Percentiles rank a stretch among this genome's conserved stretches.
Evolutionary conservation across 495 filamentous ascomycete species (phyloP).

Genomic region (Annulohypoxylon maeteangense): DNA sequence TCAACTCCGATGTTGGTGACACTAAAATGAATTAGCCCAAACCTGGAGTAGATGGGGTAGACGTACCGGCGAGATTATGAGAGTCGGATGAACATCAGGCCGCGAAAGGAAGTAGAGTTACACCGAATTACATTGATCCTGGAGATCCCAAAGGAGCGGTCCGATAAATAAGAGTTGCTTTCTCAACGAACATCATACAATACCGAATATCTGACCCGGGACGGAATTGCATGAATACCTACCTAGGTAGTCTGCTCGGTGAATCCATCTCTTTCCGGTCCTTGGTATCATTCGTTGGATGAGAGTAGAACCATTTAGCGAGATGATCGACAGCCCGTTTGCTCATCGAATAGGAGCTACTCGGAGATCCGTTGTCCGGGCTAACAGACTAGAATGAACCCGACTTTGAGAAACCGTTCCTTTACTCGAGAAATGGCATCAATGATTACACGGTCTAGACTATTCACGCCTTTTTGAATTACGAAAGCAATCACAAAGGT

Average conservation of each 20-base stretch:
- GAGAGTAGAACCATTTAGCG: neutral
- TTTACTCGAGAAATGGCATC: neutral
- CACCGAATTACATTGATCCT: constrained; percentile 10
- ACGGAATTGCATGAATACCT: neutral
- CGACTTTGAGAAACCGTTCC: neutral
- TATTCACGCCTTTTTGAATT: neutral
- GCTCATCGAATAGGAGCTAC: neutral
- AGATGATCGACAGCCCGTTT: neutral
- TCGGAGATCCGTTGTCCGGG: neutral
- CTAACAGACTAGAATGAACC: neutral
- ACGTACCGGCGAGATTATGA: neutral
- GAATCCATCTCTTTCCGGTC: neutral
- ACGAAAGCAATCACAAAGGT: neutral
- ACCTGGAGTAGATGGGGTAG: neutral
- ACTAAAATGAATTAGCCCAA: constrained; percentile 1
- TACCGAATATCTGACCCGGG: neutral
- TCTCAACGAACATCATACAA: neutral
- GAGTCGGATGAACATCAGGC: constrained; percentile 35
- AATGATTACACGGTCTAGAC: neutral
- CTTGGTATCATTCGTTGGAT: neutral
- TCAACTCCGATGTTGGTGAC: constrained; percentile 12
- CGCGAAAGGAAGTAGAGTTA: constrained; percentile 23
- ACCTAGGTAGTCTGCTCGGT: neutral
- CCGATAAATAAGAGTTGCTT: neutral
- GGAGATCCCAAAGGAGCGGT: neutral